Percentiles rank a stretch among this genome's conserved stretches.
Conservation (phyloP, 139 green algal genomes). For the Volvox reticuliferus region DNA sequence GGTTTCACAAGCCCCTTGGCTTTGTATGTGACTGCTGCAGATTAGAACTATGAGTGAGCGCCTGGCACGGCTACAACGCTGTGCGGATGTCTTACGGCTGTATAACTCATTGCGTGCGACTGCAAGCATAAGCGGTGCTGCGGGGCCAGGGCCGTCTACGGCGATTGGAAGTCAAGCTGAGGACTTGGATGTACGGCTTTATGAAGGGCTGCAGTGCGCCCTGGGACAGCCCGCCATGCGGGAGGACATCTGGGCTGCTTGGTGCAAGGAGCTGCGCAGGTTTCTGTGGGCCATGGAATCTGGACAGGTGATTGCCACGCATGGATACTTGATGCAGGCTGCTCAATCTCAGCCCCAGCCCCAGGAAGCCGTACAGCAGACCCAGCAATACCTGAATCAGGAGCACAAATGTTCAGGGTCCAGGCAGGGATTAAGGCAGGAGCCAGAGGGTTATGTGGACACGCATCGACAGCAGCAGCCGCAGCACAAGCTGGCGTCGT, state of each 20-base stretch:
- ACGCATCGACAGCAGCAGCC: neutral
- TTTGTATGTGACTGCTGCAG: neutral
- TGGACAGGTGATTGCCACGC: neutral
- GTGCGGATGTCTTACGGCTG: neutral
- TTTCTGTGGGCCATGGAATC: neutral
- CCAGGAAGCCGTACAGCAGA: neutral
- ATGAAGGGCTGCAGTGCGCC: neutral
- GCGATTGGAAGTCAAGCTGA: neutral
- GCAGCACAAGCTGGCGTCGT: neutral
- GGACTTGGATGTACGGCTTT: neutral
- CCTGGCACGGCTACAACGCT: neutral
- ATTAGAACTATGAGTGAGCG: neutral
- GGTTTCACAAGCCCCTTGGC: neutral
- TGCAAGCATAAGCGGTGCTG: neutral
- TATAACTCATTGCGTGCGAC: neutral
- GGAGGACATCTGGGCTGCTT: neutral
- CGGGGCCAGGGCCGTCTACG: neutral
- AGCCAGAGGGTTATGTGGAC: neutral
- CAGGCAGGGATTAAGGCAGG: too few relatives aligned
- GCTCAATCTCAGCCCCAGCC: neutral
- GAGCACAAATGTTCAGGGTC: neutral
- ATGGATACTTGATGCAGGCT: neutral
- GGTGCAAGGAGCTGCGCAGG: neutral
- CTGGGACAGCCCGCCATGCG: neutral
- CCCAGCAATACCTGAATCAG: neutral